phyloP scores from a whole-genome alignment of 2,329 filamentous ascomycete genomes.

The Penicillium sclerotigenum region DNA sequence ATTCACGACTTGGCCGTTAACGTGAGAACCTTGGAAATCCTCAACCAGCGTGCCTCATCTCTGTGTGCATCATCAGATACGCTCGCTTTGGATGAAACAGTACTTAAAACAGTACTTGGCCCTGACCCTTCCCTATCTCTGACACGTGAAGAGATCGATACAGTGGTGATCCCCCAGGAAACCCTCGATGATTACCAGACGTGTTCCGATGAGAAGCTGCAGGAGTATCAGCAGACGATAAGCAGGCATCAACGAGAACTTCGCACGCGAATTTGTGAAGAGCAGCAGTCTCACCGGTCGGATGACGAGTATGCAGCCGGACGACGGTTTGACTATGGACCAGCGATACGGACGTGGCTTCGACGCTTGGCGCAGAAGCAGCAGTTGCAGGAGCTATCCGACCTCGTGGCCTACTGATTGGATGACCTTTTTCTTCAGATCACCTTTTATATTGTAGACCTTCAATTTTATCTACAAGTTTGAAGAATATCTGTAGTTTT shows the following conservation, averaged over 20 bases:
- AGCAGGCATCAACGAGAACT: conserved; percentile 32
- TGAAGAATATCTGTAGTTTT: too few relatives aligned
- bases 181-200: conserved; percentile 24
- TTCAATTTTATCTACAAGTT: too few relatives aligned
- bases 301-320: conserved; percentile 44
- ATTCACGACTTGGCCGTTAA: conserved; percentile 45
- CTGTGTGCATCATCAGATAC: background rate
- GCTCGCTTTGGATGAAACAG: conserved; percentile 16
- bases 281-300: conserved; percentile 36
- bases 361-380: conserved; percentile 66
- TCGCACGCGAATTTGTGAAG: conserved; percentile 38
- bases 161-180: conserved; percentile 26
- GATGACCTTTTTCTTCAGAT: background rate
- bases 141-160: conserved; percentile 33
- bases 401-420: conserved; percentile 24
- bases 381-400: conserved; percentile 45
- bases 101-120: conserved; percentile 30
- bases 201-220: conserved; percentile 30
- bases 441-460: too few relatives aligned
- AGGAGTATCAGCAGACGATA: conserved; percentile 29
- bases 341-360: conserved; percentile 67
- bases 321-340: conserved; percentile 62
- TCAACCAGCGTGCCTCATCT: conserved; percentile 33
- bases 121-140: conserved; percentile 40
- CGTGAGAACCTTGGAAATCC: conserved; percentile 42